Conservation (phyloP, 2,329 filamentous ascomycete genomes). For the Fusarium avenaceum region DNA sequence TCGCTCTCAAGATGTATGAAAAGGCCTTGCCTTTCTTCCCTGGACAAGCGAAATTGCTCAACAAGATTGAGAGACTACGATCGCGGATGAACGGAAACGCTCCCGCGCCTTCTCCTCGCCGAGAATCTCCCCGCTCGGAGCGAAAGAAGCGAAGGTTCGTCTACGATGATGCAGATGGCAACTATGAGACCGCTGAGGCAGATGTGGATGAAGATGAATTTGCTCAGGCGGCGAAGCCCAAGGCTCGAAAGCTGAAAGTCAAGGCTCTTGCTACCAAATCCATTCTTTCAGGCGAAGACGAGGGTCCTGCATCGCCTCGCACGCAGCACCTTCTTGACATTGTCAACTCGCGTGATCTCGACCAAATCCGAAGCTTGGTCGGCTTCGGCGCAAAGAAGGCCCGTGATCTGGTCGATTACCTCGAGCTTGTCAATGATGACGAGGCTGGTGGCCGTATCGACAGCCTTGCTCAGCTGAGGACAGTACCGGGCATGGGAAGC, state of each 20-base stretch:
- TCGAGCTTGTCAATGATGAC: constrained; percentile 61
- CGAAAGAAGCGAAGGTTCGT: constrained; percentile 51
- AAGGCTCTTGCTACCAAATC: constrained; percentile 46
- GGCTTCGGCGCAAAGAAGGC: constrained; percentile 82
- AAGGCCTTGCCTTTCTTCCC: constrained; percentile 88
- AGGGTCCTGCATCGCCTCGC: constrained; percentile 63
- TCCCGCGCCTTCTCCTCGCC: constrained; percentile 26
- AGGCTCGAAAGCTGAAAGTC: constrained; percentile 51
- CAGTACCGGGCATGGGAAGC: constrained; percentile 69
- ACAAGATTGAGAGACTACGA: constrained; percentile 76
- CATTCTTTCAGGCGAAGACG: constrained; percentile 56
- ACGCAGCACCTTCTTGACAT: constrained; percentile 75
- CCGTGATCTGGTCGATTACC: constrained; percentile 68
- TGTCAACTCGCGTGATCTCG: constrained; percentile 79
- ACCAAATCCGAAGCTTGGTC: constrained; percentile 74
- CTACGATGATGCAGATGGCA: constrained; percentile 55
- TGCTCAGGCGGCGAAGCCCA: constrained; percentile 48
- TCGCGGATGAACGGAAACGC: constrained; percentile 60
- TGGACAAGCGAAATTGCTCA: constrained; percentile 80
- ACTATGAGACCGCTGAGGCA: constrained; percentile 58
- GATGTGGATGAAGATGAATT: constrained; percentile 58
- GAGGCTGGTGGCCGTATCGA: constrained; percentile 58
- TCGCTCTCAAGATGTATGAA: constrained; percentile 87
- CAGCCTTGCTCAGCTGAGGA: constrained; percentile 65
- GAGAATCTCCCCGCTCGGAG: constrained; percentile 45